Evolutionary conservation across 2,329 filamentous ascomycete genomes (phyloP).

Genomic region (Coniochaeta hoffmannii): DNA sequence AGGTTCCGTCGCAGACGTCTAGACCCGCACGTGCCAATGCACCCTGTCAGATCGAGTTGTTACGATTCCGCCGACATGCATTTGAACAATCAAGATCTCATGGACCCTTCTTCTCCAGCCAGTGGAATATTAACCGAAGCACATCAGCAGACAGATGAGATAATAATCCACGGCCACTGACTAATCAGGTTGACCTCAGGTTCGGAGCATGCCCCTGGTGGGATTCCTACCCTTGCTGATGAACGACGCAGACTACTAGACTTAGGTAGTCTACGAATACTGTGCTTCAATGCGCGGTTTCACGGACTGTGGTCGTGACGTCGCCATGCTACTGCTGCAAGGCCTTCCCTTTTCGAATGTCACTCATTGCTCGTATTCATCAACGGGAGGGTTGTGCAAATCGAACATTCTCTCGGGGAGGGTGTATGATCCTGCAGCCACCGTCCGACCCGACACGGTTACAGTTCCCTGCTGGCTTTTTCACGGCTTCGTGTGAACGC

Average conservation of each 20-base stretch:
- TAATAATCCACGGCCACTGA: neutral
- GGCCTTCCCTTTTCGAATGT: neutral
- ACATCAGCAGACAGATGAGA: neutral
- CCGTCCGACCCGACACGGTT: neutral
- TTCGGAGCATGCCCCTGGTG: too few relatives aligned
- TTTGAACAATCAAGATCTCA: neutral
- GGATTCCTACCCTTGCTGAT: too few relatives aligned
- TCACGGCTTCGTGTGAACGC: too few relatives aligned
- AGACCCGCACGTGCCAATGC: neutral
- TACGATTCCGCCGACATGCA: neutral
- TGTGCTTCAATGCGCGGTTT: too few relatives aligned
- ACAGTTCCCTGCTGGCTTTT: neutral
- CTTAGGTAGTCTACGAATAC: too few relatives aligned
- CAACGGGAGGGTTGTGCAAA: neutral
- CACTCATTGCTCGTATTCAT: neutral
- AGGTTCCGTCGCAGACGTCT: too few relatives aligned
- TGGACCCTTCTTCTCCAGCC: neutral
- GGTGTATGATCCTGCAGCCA: neutral
- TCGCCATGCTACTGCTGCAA: neutral
- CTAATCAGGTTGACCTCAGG: too few relatives aligned
- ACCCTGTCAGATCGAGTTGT: neutral
- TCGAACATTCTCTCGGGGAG: neutral
- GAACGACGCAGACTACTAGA: too few relatives aligned
- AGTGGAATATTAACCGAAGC: neutral
- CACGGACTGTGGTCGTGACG: neutral